A percentile compares a stretch with the other conserved stretches of the same genome.
Evolutionary conservation across 2,329 filamentous ascomycete species (phyloP).

Genomic region (Colletotrichum eleusines): DNA sequence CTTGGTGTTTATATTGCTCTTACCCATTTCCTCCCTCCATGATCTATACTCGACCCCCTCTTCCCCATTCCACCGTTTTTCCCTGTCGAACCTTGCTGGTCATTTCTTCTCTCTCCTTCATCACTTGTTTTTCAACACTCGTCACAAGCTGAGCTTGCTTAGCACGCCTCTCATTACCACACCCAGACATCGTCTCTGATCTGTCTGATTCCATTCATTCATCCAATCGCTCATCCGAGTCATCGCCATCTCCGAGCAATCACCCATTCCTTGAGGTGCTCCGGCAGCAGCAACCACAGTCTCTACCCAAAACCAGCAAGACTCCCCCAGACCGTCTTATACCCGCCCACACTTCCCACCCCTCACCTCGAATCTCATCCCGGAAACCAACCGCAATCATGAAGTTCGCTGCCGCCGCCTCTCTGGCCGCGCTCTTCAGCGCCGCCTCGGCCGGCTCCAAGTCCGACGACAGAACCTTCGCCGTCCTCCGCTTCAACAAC

Average conservation of each 20-base stretch:
- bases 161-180: conserved; percentile 52
- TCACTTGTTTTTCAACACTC: conserved; percentile 35
- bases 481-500: conserved; percentile 79
- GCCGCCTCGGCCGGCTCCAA: conserved; percentile 55
- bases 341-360: neutral
- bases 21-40: conserved; percentile 17
- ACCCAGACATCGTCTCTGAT: conserved; percentile 44
- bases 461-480: conserved; percentile 65
- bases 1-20: conserved; percentile 38
- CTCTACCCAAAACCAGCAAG: conserved; percentile 26
- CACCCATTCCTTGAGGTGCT: conserved; percentile 50
- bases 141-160: conserved; percentile 46
- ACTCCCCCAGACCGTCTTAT: conserved; percentile 21
- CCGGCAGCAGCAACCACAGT: conserved; percentile 49
- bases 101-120: conserved; percentile 41
- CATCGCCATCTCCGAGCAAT: conserved; percentile 40
- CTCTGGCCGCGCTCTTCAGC: conserved; percentile 53
- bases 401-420: conserved; percentile 52
- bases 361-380: conserved; percentile 8
- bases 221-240: conserved; percentile 40
- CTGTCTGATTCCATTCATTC: conserved; percentile 50
- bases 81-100: conserved; percentile 35
- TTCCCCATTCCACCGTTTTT: conserved; percentile 44
- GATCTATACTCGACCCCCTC: conserved; percentile 19
- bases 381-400: conserved; percentile 45